Percentiles rank a stretch among this genome's conserved stretches.
phyloP scores from a whole-genome alignment of 73 alveolate species.

The Tetrahymena borealis region DNA sequence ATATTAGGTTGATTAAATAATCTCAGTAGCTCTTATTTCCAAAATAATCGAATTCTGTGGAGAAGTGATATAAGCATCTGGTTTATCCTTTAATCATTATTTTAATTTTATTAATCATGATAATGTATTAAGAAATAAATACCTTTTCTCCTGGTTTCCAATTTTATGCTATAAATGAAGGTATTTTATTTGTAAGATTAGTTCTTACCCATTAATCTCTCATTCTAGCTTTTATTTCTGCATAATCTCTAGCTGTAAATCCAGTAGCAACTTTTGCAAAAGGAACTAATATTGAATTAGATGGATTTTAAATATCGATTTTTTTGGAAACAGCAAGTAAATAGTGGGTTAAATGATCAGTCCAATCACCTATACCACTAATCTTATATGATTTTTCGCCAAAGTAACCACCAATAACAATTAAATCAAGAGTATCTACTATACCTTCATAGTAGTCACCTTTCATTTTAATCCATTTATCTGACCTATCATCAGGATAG shows the following conservation, averaged over 20 bases:
- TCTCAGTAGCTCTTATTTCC: constrained; percentile 97
- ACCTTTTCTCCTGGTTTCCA: constrained; percentile 78
- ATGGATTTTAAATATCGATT: constrained; percentile 67
- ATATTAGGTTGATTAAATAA: constrained; percentile 74
- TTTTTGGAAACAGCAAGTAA: constrained; percentile 77
- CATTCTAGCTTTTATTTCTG: constrained; percentile 64
- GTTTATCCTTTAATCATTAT: constrained; percentile 65
- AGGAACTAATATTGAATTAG: constrained; percentile 71
- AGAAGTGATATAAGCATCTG: constrained; percentile 84
- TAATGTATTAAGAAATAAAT: not conserved
- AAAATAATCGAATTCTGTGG: constrained; percentile 81
- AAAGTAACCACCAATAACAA: constrained; percentile 93
- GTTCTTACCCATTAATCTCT: constrained; percentile 60
- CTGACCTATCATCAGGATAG: constrained; percentile 88
- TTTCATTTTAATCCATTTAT: constrained; percentile 89
- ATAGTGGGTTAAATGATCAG: constrained; percentile 84
- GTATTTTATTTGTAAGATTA: constrained; percentile 68
- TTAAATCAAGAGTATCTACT: constrained; percentile 89
- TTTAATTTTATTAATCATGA: not conserved
- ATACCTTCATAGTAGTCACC: constrained; percentile 91
- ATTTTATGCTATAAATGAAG: constrained; percentile 66
- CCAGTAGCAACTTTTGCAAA: constrained; percentile 96
- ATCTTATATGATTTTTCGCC: constrained; percentile 84
- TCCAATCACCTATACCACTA: constrained; percentile 58
- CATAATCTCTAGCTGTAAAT: constrained; percentile 70